phyloP scores from a whole-genome alignment of 768 basidiomycete species.

The Auriculariales sp. region DNA sequence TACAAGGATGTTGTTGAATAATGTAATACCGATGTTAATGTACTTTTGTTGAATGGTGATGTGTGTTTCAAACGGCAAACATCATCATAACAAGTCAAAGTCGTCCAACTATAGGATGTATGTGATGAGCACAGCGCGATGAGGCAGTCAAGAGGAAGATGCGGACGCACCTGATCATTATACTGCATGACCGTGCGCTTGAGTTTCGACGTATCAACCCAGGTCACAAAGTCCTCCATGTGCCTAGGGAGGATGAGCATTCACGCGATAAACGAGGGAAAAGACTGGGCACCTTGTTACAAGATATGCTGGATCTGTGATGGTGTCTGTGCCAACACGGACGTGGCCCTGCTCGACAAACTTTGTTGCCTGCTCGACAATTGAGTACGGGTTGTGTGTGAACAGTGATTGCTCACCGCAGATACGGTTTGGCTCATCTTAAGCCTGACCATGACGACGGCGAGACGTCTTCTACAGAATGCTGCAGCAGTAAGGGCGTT shows the following conservation, averaged over 20 bases:
- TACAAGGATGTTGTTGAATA: too few species aligned
- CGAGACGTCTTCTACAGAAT: conserved; percentile 81
- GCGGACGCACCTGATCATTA: conserved; percentile 72
- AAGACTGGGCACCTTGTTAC: conserved; percentile 63
- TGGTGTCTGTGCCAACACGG: conserved; percentile 88
- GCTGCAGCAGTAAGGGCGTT: conserved; percentile 90
- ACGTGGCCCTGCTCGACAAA: conserved; percentile 99
- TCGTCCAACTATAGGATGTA: conserved; percentile 62
- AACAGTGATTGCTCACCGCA: conserved; percentile 42
- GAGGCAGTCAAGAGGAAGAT: conserved; percentile 1
- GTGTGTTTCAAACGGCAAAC: too few species aligned
- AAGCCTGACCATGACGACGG: conserved; percentile 80
- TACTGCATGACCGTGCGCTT: conserved; percentile 92
- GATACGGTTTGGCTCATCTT: conserved; percentile 96
- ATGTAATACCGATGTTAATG: too few species aligned
- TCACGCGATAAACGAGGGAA: conserved; percentile 6
- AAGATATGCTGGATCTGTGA: conserved; percentile 91
- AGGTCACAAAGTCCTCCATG: conserved; percentile 99
- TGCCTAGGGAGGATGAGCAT: conserved; percentile 32
- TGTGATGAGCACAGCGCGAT: not conserved
- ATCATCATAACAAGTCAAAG: conserved; percentile 72
- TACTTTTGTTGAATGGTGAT: too few species aligned
- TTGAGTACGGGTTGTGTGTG: not conserved
- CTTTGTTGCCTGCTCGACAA: conserved; percentile 62
- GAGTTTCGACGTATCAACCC: conserved; percentile 95